Conservation (phyloP, 75 land plant genomes). For the Picea sitchensis region DNA sequence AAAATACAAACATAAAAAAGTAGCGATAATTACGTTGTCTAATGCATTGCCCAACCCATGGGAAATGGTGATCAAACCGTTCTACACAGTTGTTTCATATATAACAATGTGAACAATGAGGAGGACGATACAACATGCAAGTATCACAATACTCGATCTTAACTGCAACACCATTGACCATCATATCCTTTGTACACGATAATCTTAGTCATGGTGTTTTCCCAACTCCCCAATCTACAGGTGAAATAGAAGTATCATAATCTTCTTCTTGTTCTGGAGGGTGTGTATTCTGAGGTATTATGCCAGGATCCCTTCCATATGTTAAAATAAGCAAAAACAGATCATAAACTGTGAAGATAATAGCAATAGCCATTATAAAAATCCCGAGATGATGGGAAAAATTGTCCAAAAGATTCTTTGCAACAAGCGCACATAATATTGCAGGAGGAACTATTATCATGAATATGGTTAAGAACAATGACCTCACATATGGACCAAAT, state of each 20-base stretch:
- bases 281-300: constrained; percentile 52
- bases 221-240: constrained; percentile 50
- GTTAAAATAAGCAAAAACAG: constrained; percentile 53
- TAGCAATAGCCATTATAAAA: constrained; percentile 43
- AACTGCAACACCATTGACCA: constrained; percentile 56
- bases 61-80: constrained; percentile 89
- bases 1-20: constrained; percentile 62
- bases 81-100: constrained; percentile 90
- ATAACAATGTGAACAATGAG: constrained; percentile 82
- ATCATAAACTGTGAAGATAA: constrained; percentile 40
- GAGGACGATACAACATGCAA: constrained; percentile 80
- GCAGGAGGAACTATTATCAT: constrained; percentile 56
- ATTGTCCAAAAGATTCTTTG: constrained; percentile 39
- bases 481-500: constrained; percentile 90
- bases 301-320: constrained; percentile 74
- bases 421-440: constrained; percentile 62
- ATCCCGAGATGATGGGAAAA: constrained; percentile 41
- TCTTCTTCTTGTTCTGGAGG: constrained; percentile 57
- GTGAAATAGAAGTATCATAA: constrained; percentile 3
- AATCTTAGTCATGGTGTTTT: constrained; percentile 26
- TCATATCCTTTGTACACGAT: constrained; percentile 59
- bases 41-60: constrained; percentile 95
- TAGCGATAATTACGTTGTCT: constrained; percentile 67
- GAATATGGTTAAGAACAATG: constrained; percentile 53
- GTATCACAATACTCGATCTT: constrained; percentile 79